Evolutionary conservation across 2,329 filamentous ascomycete species (phyloP), one percentile per base, ranked within the genome.

Genomic region (Fusarium anguioides): DNA sequence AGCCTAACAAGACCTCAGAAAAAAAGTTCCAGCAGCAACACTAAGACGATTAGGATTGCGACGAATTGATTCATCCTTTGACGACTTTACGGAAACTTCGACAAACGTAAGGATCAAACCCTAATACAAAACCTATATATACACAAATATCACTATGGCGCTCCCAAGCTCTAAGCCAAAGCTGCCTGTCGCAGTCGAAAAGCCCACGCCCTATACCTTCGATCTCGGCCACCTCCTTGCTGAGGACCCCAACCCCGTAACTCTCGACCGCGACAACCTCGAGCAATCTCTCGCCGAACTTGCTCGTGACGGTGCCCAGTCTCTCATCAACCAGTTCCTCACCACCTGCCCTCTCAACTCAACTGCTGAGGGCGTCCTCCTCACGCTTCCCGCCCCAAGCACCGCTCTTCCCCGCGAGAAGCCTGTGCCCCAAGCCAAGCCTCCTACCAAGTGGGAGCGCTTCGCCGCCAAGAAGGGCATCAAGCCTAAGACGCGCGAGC

Each of bases 401-500:
- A 96, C 91, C 3, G 79, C 84, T 1, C 84, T 98, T 6, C 96
- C 96, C 23, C 91, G 96, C 72, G 94, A 97, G 82, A 98, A 99
- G 81, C 93, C 93, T 11, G 84, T 98, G 10, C 96, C 96, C 2
- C 86, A 88, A 55, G 86, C 89, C 70, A 96, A 94, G 82, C 84
- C 90, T 57, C 91, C 91, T 71, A 98, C 95, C 60, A 97, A 94
- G 79, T 99, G 96, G 96, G 91, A 97, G 83, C 88, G 91, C 75
- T 99, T 99, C 82, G 96, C 96, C 42, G 91, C 89, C 79, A 97
- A 97, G 88, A 97, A 97, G 86, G 96, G 96, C 55, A 98, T 99
- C 81, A 92, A 91, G 82, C 89, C 89, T 80, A 97, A 94, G 87
- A 91, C 88, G 70, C 88, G 91, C 70, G 93, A 96, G 76, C 85